Percentiles rank a stretch among this genome's conserved stretches.
Conservation (phyloP, 345 rosid genomes). For the Moringa oleifera region DNA sequence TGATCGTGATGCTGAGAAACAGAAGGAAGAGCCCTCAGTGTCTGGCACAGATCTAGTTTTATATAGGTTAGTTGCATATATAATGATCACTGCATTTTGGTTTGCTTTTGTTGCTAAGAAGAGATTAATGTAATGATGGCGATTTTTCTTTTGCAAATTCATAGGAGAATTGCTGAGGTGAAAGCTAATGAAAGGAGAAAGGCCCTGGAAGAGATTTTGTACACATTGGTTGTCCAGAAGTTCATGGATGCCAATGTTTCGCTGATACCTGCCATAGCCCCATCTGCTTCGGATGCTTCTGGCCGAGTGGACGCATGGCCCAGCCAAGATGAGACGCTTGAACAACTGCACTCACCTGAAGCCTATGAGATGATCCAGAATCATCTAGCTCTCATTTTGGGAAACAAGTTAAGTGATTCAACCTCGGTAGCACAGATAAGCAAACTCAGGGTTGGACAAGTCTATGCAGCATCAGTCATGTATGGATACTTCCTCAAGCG, state of each 20-base stretch:
- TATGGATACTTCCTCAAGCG: slow-evolving; percentile 94
- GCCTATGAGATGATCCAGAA: slow-evolving; percentile 96
- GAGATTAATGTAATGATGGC: slow-evolving; percentile 2
- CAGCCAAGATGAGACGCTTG: slow-evolving; percentile 56
- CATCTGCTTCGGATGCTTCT: slow-evolving; percentile 45
- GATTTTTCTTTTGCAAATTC: slow-evolving; percentile 9
- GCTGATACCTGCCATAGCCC: slow-evolving; percentile 54
- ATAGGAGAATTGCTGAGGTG: slow-evolving; percentile 93
- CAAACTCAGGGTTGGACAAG: slow-evolving; percentile 92
- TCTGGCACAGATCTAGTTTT: slow-evolving; percentile 74
- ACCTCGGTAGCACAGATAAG: slow-evolving; percentile 63
- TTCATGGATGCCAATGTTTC: slow-evolving; percentile 90
- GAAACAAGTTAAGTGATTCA: slow-evolving; percentile 57
- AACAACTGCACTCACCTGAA: slow-evolving; percentile 78
- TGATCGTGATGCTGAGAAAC: slow-evolving; percentile 64
- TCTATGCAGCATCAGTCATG: slow-evolving; percentile 99
- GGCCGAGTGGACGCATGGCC: slow-evolving; percentile 69
- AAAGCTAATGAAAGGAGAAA: slow-evolving; percentile 82
- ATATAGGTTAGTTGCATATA: slow-evolving; percentile 51
- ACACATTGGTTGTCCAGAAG: slow-evolving; percentile 84
- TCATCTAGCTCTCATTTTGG: slow-evolving; percentile 77
- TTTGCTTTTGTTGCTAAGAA: neutral
- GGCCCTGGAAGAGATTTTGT: slow-evolving; percentile 80
- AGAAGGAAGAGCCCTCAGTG: slow-evolving; percentile 57
- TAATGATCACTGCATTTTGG: neutral